Evolutionary conservation across 345 rosid genomes (phyloP), one percentile per base, ranked within the genome.

Genomic region (Noccaea bulbosa): DNA sequence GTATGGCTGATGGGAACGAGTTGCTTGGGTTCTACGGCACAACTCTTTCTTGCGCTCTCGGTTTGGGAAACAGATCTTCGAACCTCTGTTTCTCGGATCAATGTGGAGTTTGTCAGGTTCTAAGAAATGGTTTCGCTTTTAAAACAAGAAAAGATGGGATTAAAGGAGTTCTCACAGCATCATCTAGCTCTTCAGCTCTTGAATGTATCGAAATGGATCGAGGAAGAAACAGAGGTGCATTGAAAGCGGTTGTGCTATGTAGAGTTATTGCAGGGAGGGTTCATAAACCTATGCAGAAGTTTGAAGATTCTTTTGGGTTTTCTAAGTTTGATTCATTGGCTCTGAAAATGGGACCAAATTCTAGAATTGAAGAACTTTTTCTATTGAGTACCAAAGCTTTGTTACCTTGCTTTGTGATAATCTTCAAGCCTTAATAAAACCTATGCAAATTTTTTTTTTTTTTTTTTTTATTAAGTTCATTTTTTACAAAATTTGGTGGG

Each of bases 1-100:
- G 87, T 70, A 51, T 81, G 39, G 97, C 93, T 0, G 98, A 89
- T 65, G 98, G 96, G 10, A 91, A 88, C 37, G 93, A 84, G 81
- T 81, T 88, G 5, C 76, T 87, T 50, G 83, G 91, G 30, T 91
- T 89, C 74, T 73, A 85, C 45, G 86, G 87, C 30, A 79, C 91
- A 4, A 68, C 61, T 4, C 58, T 82, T 16, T 60, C 83, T 6
- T 91, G 97, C 60, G 38, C 82, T 4, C 84, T 89, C 0, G 89
- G 88, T n/a, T 32, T 22, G 9, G 46, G 69, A 10, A 65, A 69
- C 41, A 67, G 51, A 12, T 78, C 83, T 37, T 81, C 80, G 20
- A 76, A 78, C 48, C 80, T 82, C 0, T 92, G 96, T 71, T 37
- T 64, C 30, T 69, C 65, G 16, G 73, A 75, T 8, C 71, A 67